Evolutionary conservation across 495 filamentous ascomycete species (phyloP).

Genomic region (Letharia lupina): DNA sequence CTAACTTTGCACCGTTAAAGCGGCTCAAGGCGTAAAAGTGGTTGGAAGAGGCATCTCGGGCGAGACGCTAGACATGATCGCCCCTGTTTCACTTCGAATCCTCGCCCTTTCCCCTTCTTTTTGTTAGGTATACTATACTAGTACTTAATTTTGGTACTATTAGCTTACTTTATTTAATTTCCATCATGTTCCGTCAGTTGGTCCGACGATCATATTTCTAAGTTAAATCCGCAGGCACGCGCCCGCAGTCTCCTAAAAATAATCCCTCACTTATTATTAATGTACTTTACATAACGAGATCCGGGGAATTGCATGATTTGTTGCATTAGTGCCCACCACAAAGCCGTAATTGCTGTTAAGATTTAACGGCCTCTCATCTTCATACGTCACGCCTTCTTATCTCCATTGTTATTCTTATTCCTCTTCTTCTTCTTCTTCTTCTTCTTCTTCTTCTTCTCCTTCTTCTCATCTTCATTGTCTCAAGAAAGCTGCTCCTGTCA

Average conservation of each 20-base stretch:
- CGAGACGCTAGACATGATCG: constrained; percentile 6
- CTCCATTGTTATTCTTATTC: too few species aligned
- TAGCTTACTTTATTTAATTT: too few species aligned
- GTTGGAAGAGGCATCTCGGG: neutral
- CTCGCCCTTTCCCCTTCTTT: too few species aligned
- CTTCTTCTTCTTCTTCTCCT: too few species aligned
- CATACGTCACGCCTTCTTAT: too few species aligned
- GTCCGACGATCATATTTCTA: too few species aligned
- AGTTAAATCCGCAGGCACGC: neutral
- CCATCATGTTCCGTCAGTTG: too few species aligned
- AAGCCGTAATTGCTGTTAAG: neutral
- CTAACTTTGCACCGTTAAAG: neutral
- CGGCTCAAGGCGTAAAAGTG: neutral
- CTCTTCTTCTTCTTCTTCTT: too few species aligned
- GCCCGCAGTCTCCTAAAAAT: neutral
- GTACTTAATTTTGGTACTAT: too few species aligned
- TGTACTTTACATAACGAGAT: neutral
- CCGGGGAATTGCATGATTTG: constrained; percentile 2
- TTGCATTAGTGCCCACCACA: neutral
- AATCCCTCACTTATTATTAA: neutral
- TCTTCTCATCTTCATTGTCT: neutral
- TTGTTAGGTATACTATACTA: neutral
- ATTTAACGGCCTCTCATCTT: neutral
- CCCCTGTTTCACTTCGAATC: neutral
- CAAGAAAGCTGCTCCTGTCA: neutral